A percentile compares a stretch with the other conserved stretches of the same genome.
Conservation (phyloP, 2,329 filamentous ascomycete species). For the Cytospora schulzeri region DNA sequence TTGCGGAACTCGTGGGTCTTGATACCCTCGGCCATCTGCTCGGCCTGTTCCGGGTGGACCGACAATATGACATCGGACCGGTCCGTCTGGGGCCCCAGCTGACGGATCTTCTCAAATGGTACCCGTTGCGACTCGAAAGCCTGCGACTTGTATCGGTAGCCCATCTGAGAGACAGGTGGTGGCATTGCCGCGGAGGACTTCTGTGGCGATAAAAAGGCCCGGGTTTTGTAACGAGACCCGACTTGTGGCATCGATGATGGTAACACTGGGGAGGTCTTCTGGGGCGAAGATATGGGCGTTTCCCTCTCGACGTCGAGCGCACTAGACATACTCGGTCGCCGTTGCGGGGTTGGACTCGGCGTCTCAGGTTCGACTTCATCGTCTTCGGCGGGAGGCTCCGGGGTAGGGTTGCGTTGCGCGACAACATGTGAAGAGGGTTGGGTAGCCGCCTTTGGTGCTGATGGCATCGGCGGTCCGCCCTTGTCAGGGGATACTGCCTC, state of each 20-base stretch:
- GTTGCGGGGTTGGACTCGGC: conserved; percentile 17
- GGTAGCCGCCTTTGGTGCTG: not conserved
- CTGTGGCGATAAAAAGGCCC: conserved; percentile 34
- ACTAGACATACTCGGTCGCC: conserved; percentile 20
- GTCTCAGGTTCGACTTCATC: conserved; percentile 26
- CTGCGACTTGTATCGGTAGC: conserved; percentile 38
- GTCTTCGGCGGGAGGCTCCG: conserved; percentile 14
- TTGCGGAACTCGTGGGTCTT: conserved; percentile 58
- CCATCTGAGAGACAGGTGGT: conserved; percentile 31
- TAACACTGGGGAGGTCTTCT: conserved; percentile 27
- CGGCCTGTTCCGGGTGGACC: conserved; percentile 49
- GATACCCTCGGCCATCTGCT: conserved; percentile 50
- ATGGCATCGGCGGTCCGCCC: not conserved
- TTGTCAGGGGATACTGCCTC: not conserved
- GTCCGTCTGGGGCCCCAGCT: conserved; percentile 50
- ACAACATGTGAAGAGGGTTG: not conserved
- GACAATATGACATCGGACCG: conserved; percentile 58
- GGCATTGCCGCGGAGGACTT: conserved; percentile 10
- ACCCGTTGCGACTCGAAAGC: conserved; percentile 54
- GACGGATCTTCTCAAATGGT: conserved; percentile 49
- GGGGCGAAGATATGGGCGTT: conserved; percentile 29
- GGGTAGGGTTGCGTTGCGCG: conserved; percentile 10
- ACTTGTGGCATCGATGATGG: conserved; percentile 28
- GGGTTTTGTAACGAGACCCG: conserved; percentile 35
- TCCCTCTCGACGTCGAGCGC: conserved; percentile 26